A percentile compares a stretch with the other conserved stretches of the same genome.
Evolutionary conservation across 768 basidiomycete genomes (phyloP).

Genomic region (Suillus subluteus): DNA sequence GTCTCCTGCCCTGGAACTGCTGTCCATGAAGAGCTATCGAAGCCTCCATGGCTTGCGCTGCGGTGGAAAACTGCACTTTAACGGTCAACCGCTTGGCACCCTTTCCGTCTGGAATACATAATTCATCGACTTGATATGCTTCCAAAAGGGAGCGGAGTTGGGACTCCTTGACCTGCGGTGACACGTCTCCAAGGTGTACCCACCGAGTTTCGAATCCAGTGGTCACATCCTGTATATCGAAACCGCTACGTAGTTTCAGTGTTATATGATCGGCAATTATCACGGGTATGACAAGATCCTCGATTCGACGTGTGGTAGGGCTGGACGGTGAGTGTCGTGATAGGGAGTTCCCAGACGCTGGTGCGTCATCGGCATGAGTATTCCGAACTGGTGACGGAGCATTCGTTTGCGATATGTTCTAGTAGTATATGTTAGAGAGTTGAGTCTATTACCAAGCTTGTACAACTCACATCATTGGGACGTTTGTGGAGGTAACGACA

Average conservation of each 20-base stretch:
- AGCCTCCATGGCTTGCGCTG: conserved; percentile 57
- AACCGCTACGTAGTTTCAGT: conserved; percentile 62
- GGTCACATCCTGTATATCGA: conserved; percentile 54
- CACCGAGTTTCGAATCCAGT: conserved; percentile 76
- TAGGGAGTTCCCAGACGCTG: background rate
- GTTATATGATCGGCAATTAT: conserved; percentile 57
- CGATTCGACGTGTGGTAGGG: background rate
- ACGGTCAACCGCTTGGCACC: conserved; percentile 32
- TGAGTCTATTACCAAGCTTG: background rate
- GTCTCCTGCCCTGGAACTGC: conserved; percentile 38
- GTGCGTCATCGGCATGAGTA: background rate
- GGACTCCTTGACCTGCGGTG: conserved; percentile 34
- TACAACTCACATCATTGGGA: background rate
- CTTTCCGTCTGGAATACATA: conserved; percentile 35
- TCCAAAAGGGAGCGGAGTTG: conserved; percentile 44
- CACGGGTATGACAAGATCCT: conserved; percentile 17
- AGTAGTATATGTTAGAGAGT: background rate
- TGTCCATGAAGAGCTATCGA: conserved; percentile 52
- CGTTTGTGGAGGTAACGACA: background rate
- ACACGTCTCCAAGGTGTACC: conserved; percentile 58
- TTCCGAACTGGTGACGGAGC: background rate
- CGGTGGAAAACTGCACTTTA: conserved; percentile 50
- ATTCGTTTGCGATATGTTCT: background rate
- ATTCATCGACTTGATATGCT: conserved; percentile 45
- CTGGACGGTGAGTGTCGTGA: background rate